phyloP scores from a whole-genome alignment of 768 basidiomycete species.

The Rhizopogon rudus region DNA sequence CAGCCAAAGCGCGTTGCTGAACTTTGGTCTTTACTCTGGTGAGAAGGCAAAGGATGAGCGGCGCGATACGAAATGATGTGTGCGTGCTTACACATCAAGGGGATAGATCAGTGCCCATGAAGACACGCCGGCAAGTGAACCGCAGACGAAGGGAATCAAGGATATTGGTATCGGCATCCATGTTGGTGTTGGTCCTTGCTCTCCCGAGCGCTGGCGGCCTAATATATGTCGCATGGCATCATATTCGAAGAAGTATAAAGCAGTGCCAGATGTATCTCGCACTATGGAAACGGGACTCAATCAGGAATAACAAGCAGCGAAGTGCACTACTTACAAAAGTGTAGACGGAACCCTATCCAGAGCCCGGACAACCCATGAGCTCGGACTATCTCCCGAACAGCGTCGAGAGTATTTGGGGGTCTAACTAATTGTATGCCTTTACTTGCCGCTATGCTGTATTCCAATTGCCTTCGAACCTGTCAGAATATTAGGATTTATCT shows the following conservation, averaged over 20 bases:
- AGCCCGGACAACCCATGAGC: slow-evolving; percentile 59
- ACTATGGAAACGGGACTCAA: slow-evolving; percentile 36
- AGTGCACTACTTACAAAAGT: slow-evolving; percentile 56
- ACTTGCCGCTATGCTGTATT: slow-evolving; percentile 84
- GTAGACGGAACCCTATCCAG: slow-evolving; percentile 83
- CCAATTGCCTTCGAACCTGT: slow-evolving; percentile 86
- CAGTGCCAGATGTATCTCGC: slow-evolving; percentile 86
- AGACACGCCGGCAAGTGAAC: slow-evolving; percentile 84
- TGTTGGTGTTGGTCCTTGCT: slow-evolving; percentile 75
- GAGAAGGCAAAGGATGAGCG: slow-evolving; percentile 4
- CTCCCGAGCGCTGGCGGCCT: slow-evolving; percentile 71
- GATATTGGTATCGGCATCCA: slow-evolving; percentile 83
- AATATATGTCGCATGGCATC: slow-evolving; percentile 86
- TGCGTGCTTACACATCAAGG: slow-evolving; percentile 71
- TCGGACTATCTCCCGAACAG: slow-evolving; percentile 75
- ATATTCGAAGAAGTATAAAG: slow-evolving; percentile 91
- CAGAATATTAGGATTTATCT: slow-evolving; percentile 6
- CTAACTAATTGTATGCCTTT: slow-evolving; percentile 67
- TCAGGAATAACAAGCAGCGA: neutral
- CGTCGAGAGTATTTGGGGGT: slow-evolving; percentile 74
- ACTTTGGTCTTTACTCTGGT: slow-evolving; percentile 87
- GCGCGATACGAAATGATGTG: neutral
- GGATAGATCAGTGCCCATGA: slow-evolving; percentile 93
- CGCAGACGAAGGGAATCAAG: slow-evolving; percentile 86
- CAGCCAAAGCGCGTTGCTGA: slow-evolving; percentile 88